Evolutionary conservation across 768 basidiomycete genomes (phyloP), one percentile per base, ranked within the genome.

Genomic region (Mrakia blollopis): DNA sequence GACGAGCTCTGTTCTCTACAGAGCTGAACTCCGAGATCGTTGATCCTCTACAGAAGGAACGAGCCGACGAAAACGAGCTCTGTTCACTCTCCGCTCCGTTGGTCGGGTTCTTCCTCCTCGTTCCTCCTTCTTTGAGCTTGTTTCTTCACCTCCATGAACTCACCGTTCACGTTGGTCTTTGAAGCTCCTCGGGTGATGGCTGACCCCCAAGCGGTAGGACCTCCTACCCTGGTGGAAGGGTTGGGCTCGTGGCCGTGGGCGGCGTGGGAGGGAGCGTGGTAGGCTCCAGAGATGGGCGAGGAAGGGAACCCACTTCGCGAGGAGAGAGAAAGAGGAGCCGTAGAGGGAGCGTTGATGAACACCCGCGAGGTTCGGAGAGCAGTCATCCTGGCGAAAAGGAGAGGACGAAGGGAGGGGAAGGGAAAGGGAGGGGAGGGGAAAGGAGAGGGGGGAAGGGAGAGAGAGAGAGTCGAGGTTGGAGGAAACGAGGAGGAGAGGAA

Each of bases 161-260:
- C 50, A 77, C 76, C 76, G 76, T 77, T 77, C 61, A 77, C 65
- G 62, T 35, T 62, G 72, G 62, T 68, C 72, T 52, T 67, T n/a
- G 65, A 37, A 23, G 61, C 71, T 16, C 63, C 62, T 35, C 76
- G 32, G 28, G 57, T 47, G 67, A 77, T 41, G 60, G 54, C 57
- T 37, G 72, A 63, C 11, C 71, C 76, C 37, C 65, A 77, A 37
- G 32, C 39, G 23, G 70, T 13, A 52, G 76, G 72, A 25, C 28
- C 23, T 30, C 76, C 76, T n/a, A 61, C 71, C 39, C 76, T 50
- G 63, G 28, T 39, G 32, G 65, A 50, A 47, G 73, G 65, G 39
- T 47, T 30, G 63, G 63, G 32, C 0, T 39, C 62, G 67, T 54
- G 44, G 2, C 65, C 63, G 63, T 77, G 72, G 35, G 30, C 47